Evolutionary conservation across 2,329 filamentous ascomycete species (phyloP).

Genomic region (Pyrenochaeta sp.): DNA sequence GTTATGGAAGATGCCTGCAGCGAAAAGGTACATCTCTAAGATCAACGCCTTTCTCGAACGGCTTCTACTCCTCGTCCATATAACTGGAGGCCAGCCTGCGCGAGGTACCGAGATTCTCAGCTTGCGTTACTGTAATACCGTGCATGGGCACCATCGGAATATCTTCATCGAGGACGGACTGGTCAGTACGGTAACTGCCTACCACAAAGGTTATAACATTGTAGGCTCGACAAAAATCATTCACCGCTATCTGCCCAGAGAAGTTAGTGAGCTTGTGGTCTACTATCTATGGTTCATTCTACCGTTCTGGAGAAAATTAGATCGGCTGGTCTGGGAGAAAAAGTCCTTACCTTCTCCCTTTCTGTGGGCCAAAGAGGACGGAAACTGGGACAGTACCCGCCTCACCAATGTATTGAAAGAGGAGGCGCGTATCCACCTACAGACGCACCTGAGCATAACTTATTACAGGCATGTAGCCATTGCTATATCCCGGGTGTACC

Average conservation of each 20-base stretch:
- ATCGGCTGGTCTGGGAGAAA: too few species aligned
- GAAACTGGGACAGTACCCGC: too few species aligned
- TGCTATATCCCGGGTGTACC: too few species aligned
- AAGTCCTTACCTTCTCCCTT: too few species aligned
- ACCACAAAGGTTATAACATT: constrained; percentile 22
- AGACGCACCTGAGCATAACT: too few species aligned
- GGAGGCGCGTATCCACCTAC: too few species aligned
- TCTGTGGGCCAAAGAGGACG: too few species aligned
- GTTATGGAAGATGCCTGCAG: neutral
- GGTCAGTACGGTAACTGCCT: constrained; percentile 17
- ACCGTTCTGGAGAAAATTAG: too few species aligned
- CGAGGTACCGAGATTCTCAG: constrained; percentile 19
- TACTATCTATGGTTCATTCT: constrained; percentile 21
- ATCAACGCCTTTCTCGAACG: constrained; percentile 12
- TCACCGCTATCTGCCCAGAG: constrained; percentile 20
- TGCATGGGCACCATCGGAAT: constrained; percentile 9
- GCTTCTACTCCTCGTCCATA: constrained; percentile 17
- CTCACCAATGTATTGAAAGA: too few species aligned
- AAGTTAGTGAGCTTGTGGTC: constrained; percentile 22
- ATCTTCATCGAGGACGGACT: constrained; percentile 22
- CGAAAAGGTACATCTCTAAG: neutral
- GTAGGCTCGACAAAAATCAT: constrained; percentile 23
- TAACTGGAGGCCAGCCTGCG: constrained; percentile 20
- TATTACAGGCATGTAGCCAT: too few species aligned
- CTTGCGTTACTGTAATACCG: constrained; percentile 13